Conservation (phyloP, 306 rosid species). For the Lathyrus oleraceus region DNA sequence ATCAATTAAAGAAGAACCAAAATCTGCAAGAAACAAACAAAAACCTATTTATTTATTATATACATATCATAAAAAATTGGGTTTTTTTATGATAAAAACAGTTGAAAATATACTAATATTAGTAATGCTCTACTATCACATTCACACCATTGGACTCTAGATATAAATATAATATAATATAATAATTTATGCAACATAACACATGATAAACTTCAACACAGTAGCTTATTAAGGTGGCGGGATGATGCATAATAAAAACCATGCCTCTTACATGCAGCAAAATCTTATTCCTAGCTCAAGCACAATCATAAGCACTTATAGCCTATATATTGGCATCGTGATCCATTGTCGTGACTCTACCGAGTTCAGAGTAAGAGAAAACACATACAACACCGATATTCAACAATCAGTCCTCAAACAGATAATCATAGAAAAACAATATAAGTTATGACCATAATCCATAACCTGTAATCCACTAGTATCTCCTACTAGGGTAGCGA, state of each 20-base stretch:
- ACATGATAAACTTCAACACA: too few relatives aligned
- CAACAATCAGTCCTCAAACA: conserved; percentile 17
- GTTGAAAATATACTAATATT: too few relatives aligned
- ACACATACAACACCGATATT: conserved; percentile 29
- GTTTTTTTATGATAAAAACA: too few relatives aligned
- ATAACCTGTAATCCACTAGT: conserved; percentile 47
- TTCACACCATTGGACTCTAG: too few relatives aligned
- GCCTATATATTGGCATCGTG: conserved; percentile 27
- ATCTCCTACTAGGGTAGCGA: conserved; percentile 72
- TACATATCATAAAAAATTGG: too few relatives aligned
- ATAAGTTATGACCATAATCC: conserved; percentile 4
- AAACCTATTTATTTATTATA: too few relatives aligned
- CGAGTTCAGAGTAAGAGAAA: conserved; percentile 33
- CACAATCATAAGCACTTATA: conserved; percentile 24
- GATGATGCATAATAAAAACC: conserved; percentile 16
- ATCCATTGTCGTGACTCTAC: conserved; percentile 27
- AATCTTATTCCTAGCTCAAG: conserved; percentile 39
- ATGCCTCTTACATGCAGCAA: conserved; percentile 20
- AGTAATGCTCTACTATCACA: too few relatives aligned
- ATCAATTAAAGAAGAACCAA: too few relatives aligned
- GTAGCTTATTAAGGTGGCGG: conserved; percentile 2
- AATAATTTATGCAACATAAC: too few relatives aligned
- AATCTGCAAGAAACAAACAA: too few relatives aligned
- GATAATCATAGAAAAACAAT: conserved; percentile 27
- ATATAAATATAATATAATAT: too few relatives aligned